phyloP scores from a whole-genome alignment of 2,329 filamentous ascomycete genomes.

The Fusarium euwallaceae region DNA sequence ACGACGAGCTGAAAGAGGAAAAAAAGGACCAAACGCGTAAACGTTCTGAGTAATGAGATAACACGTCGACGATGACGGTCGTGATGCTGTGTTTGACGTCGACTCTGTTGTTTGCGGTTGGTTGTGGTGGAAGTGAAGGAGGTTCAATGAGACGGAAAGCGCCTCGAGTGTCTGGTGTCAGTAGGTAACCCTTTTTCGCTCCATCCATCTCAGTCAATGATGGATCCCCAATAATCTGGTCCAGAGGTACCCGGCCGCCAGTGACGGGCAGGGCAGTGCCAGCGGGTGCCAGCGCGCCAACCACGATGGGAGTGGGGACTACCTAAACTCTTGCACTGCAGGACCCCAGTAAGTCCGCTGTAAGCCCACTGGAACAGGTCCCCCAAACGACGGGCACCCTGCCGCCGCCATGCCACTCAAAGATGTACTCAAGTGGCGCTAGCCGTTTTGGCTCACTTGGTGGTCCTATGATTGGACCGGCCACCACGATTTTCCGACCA shows the following conservation, averaged over 20 bases:
- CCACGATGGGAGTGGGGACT: constrained; percentile 8
- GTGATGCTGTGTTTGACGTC: constrained; percentile 30
- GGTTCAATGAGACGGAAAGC: constrained; percentile 46
- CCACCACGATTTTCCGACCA: constrained; percentile 47
- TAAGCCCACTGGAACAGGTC: constrained; percentile 7
- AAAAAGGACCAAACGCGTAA: constrained; percentile 16
- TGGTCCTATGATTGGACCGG: constrained; percentile 46
- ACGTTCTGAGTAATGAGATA: neutral
- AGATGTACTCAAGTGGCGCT: constrained; percentile 14
- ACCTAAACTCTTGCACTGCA: constrained; percentile 8
- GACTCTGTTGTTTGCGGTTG: constrained; percentile 22
- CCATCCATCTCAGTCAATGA: constrained; percentile 18
- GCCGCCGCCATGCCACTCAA: constrained; percentile 35
- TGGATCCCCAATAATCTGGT: constrained; percentile 19
- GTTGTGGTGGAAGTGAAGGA: constrained; percentile 35
- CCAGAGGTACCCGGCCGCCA: constrained; percentile 3
- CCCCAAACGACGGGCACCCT: constrained; percentile 6
- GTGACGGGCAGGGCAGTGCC: constrained; percentile 19
- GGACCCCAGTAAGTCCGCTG: constrained; percentile 22
- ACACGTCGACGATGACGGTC: constrained; percentile 21
- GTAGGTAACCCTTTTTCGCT: constrained; percentile 44
- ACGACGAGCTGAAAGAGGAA: constrained; percentile 29
- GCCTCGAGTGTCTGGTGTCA: constrained; percentile 33
- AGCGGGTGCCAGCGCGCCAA: constrained; percentile 26
- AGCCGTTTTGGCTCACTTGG: constrained; percentile 43